Evolutionary conservation across 2,329 filamentous ascomycete genomes (phyloP), one percentile per base, ranked within the genome.

Genomic region (Pseudogymnoascus sp.): DNA sequence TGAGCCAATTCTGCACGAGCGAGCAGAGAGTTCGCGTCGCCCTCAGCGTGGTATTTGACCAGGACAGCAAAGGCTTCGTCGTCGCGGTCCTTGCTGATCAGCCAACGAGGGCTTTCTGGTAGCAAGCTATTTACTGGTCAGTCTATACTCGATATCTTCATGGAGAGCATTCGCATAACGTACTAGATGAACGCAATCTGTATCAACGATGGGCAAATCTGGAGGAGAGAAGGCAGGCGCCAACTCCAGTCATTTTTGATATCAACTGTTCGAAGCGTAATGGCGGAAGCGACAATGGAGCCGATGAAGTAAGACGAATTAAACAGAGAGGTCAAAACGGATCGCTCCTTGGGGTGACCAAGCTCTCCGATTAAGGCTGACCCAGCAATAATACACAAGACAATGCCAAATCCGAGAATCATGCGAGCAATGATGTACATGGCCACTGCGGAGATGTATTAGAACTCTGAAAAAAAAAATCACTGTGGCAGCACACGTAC

Each of bases 51-150:
- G 17, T 74, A 73, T 35, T 74, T 72, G 58, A 73, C 71, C 10
- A 77, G 62, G 29, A 74, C 21, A 21, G 39, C 39, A 41, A 41
- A 41, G 39, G 39, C 92, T 73, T 97, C 92, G 72, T 97, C 92
- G 71, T 97, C 92, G 69, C 96, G 89, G 68, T 97, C 92, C 71
- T 95, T 95, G 72, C 96, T 92, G 44, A 97, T 80, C 6, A 97
- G 84, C 92, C 92, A 97, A 77, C 92, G 87, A 36, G 92, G 92
- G 15, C 92, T 96, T 77, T 97, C 92, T 68, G 93, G 92, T 70
- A 97, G 96, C 65, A 97, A 79, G 70, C 39, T 41, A 24, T 41
- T 10, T 41, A 24, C 39, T 24, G 21, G 39, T 41, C 10, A 41
- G 39, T 24, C 39, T 24, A 24, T 41, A 24, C 39, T 41, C 39